Evolutionary conservation across 2,329 filamentous ascomycete species (phyloP).

Genomic region (Penicillium sp.): DNA sequence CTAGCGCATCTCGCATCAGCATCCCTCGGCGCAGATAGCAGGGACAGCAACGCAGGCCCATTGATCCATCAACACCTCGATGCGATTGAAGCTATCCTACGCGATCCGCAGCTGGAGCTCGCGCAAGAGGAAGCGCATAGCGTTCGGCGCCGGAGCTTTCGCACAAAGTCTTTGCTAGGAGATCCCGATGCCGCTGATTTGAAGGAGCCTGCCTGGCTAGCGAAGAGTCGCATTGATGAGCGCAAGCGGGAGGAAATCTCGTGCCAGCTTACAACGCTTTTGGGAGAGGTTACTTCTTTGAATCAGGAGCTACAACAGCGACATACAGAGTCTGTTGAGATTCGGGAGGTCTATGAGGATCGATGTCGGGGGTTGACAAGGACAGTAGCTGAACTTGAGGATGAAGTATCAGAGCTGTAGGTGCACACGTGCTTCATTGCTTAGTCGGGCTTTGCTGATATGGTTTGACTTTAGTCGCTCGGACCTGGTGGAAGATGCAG

Average conservation of each 20-base stretch:
- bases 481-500: constrained; percentile 33
- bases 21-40: not conserved
- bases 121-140: not conserved
- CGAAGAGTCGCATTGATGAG: not conserved
- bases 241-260: constrained; percentile 7
- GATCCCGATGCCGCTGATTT: not conserved
- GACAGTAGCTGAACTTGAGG: constrained; percentile 61
- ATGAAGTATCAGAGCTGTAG: constrained; percentile 59
- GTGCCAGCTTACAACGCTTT: constrained; percentile 22
- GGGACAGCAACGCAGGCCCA: constrained; percentile 3
- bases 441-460: not conserved
- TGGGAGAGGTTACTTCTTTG: constrained; percentile 26
- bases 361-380: constrained; percentile 59
- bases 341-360: constrained; percentile 61
- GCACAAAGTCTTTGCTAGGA: not conserved
- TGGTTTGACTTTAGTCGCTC: constrained; percentile 19
- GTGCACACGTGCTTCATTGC: constrained; percentile 11
- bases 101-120: constrained; percentile 21
- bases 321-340: constrained; percentile 51
- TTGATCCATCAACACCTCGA: constrained; percentile 39
- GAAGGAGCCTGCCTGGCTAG: not conserved
- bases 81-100: constrained; percentile 35
- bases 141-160: not conserved
- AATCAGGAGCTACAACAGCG: constrained; percentile 27
- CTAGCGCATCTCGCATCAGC: constrained; percentile 33